A percentile compares a stretch with the other conserved stretches of the same genome.
Evolutionary conservation across 139 green algal species (phyloP).

Genomic region (Gonium pectorale): DNA sequence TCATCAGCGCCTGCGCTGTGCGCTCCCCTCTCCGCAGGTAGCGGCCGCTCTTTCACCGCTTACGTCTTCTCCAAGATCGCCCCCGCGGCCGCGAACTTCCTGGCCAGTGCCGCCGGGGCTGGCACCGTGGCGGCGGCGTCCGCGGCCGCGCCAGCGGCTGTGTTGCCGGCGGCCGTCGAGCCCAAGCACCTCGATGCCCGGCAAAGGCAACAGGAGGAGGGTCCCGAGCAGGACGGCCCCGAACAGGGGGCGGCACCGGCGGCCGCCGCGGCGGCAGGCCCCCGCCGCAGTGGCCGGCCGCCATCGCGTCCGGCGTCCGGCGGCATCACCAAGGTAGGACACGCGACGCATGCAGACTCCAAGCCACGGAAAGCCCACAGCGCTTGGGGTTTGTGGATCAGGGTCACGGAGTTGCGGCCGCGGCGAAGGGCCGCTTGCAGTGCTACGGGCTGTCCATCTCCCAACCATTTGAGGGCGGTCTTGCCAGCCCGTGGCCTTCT

Average conservation of each 20-base stretch:
- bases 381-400: no score
- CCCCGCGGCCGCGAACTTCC: neutral
- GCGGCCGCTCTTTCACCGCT: slow-evolving; percentile 82
- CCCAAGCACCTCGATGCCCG: neutral
- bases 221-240: neutral
- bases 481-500: no score
- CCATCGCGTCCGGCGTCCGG: no score
- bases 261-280: neutral
- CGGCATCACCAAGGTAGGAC: no score
- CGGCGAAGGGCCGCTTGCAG: no score
- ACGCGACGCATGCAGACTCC: no score
- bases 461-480: no score
- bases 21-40: slow-evolving; percentile 64
- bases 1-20: neutral
- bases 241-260: neutral
- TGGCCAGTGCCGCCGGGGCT: neutral
- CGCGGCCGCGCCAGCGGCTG: neutral
- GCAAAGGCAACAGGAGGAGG: neutral
- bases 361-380: no score
- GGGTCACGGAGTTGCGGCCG: no score
- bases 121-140: neutral
- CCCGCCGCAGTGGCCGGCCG: neutral
- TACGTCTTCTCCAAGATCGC: slow-evolving; percentile 83
- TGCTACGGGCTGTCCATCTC: no score
- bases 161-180: neutral